A percentile compares a stretch with the other conserved stretches of the same genome.
Evolutionary conservation across 345 rosid genomes (phyloP).

Genomic region (Adansonia digitata): DNA sequence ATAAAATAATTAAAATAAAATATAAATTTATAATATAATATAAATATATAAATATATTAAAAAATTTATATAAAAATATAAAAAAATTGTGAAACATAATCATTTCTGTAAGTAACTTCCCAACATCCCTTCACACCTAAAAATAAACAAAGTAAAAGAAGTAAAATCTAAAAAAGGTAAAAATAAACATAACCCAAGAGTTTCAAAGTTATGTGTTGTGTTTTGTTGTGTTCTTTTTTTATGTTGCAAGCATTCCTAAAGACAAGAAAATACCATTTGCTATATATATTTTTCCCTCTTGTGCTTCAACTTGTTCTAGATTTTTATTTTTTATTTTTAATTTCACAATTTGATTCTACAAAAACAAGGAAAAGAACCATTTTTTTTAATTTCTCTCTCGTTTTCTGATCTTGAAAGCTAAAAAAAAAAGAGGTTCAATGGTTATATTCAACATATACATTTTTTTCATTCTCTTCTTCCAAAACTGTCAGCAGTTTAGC

Average conservation of each 20-base stretch:
- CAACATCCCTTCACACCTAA: background rate
- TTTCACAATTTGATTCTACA: background rate
- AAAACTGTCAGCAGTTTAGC: conserved; percentile 40
- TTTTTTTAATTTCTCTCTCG: background rate
- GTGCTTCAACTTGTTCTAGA: background rate
- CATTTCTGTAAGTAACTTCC: no score
- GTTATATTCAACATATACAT: background rate
- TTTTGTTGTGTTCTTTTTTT: no score
- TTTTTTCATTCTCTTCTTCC: conserved; percentile 2
- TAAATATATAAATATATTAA: no score
- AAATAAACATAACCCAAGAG: background rate
- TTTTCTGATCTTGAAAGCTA: conserved; percentile 1
- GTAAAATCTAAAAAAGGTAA: background rate
- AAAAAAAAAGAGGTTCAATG: background rate
- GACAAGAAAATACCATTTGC: conserved; percentile 25
- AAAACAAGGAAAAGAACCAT: background rate
- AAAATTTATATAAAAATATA: no score
- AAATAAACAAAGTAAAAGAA: background rate
- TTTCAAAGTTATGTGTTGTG: background rate
- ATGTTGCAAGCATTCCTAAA: conserved; percentile 32
- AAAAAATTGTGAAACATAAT: no score
- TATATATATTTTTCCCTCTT: background rate
- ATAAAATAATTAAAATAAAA: no score
- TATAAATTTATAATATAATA: no score
- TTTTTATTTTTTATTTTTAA: background rate